Conservation (phyloP, 768 basidiomycete genomes). For the Chalciporus chontae region DNA sequence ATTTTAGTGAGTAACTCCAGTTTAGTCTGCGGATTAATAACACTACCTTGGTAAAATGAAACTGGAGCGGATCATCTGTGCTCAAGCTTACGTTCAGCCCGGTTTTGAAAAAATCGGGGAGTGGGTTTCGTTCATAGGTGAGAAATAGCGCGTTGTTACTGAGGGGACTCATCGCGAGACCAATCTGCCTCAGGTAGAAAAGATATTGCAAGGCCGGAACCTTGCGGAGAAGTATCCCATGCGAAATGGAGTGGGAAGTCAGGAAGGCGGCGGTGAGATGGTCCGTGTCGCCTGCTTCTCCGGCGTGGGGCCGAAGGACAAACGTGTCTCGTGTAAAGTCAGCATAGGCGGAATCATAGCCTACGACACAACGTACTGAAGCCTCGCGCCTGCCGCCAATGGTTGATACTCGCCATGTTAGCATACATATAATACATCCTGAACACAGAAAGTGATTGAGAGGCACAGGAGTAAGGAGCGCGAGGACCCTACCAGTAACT, state of each 20-base stretch:
- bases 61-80: conserved; percentile 94
- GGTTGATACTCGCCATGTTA: conserved; percentile 92
- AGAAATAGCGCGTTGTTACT: conserved; percentile 98
- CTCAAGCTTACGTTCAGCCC: conserved; percentile 95
- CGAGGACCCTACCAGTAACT: conserved; percentile 75
- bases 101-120: conserved; percentile 95
- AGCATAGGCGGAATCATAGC: conserved; percentile 2
- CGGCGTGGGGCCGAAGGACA: conserved; percentile 93
- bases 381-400: conserved; percentile 82
- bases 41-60: conserved; percentile 95
- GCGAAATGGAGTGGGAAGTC: conserved; percentile 96
- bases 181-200: conserved; percentile 97
- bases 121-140: conserved; percentile 93
- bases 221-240: conserved; percentile 97
- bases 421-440: conserved; percentile 99
- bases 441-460: not conserved
- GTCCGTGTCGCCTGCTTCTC: conserved; percentile 98
- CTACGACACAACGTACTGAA: conserved; percentile 68
- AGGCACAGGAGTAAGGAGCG: not conserved
- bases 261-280: conserved; percentile 96
- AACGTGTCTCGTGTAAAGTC: conserved; percentile 64
- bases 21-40: not conserved
- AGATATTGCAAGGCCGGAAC: conserved; percentile 96
- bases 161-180: conserved; percentile 96
- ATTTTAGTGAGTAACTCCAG: not conserved